Conservation (phyloP, 495 filamentous ascomycete genomes). For the Ramalina peruviana region DNA sequence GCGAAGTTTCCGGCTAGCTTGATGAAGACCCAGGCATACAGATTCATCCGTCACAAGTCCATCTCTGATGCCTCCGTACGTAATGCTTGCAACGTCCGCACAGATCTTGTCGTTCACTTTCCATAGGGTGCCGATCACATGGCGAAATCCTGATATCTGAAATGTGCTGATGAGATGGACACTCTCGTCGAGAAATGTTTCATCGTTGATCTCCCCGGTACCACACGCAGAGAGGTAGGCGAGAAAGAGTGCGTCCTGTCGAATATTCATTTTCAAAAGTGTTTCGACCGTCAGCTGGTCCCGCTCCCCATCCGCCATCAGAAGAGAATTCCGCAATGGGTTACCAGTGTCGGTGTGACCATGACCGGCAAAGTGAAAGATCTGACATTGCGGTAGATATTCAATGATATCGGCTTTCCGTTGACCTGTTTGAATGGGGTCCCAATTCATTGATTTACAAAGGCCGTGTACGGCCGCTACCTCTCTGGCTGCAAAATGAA, state of each 20-base stretch:
- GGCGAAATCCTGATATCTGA: constrained; percentile 26
- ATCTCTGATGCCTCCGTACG: no score
- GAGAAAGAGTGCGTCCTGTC: constrained; percentile 16
- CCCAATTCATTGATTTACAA: no score
- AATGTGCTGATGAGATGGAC: constrained; percentile 23
- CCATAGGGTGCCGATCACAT: constrained; percentile 24
- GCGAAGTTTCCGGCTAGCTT: no score
- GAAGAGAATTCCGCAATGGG: constrained; percentile 18
- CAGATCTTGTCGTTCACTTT: constrained; percentile 15
- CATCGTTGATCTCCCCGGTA: constrained; percentile 14
- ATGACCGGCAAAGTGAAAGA: constrained; percentile 21
- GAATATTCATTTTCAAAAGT: constrained; percentile 13
- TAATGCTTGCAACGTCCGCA: constrained; percentile 17
- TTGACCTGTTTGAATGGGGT: no score
- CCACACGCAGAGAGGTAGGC: constrained; percentile 18
- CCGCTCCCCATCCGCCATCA: constrained; percentile 11
- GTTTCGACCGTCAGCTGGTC: constrained; percentile 19
- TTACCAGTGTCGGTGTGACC: constrained; percentile 11
- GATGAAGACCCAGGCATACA: no score
- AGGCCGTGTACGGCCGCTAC: no score
- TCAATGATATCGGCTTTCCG: no score
- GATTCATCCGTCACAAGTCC: no score
- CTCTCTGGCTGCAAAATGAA: no score
- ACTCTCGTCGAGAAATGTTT: constrained; percentile 19
- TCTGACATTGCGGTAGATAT: no score